These are phyloP conservation scores for Circinella umbellata DNA, from an alignment of 371 early-diverging fungal species.

Conservation along the genomic window DNA sequence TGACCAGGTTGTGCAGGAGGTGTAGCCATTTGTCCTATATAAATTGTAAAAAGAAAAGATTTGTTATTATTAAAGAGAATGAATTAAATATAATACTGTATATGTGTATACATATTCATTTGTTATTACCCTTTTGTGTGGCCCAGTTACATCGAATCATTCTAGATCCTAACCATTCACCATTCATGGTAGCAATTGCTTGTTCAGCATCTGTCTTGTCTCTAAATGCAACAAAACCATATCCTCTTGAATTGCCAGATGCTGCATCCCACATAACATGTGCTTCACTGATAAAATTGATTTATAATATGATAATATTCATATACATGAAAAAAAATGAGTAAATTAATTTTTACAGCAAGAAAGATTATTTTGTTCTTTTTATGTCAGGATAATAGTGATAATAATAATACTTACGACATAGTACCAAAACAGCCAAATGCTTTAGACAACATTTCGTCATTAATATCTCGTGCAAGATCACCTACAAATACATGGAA, in stretches of 20 bases:
- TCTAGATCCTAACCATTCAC: conserved; percentile 70
- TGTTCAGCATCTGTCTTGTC: conserved; percentile 81
- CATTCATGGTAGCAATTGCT: conserved; percentile 89
- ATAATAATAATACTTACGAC: conserved; percentile 52
- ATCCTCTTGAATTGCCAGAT: conserved; percentile 83
- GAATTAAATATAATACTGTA: neutral
- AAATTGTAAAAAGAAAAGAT: neutral
- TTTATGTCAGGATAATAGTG: neutral
- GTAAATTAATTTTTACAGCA: no score
- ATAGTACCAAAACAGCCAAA: conserved; percentile 67
- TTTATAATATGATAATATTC: neutral
- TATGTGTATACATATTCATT: neutral
- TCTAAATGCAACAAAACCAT: conserved; percentile 83
- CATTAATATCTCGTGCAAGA: conserved; percentile 84
- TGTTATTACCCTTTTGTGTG: conserved; percentile 52
- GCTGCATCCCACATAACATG: conserved; percentile 79
- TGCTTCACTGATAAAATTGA: conserved; percentile 31
- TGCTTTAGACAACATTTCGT: conserved; percentile 71
- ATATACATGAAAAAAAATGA: no score
- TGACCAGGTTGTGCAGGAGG: conserved; percentile 61
- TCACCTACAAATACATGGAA: conserved; percentile 88
- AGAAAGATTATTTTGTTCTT: neutral
- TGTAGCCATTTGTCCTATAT: conserved; percentile 51
- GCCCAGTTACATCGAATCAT: conserved; percentile 76
- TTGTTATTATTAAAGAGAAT: no score